phyloP scores from a whole-genome alignment of 2,329 filamentous ascomycete species.

The Paraconiothyrium sp. region DNA sequence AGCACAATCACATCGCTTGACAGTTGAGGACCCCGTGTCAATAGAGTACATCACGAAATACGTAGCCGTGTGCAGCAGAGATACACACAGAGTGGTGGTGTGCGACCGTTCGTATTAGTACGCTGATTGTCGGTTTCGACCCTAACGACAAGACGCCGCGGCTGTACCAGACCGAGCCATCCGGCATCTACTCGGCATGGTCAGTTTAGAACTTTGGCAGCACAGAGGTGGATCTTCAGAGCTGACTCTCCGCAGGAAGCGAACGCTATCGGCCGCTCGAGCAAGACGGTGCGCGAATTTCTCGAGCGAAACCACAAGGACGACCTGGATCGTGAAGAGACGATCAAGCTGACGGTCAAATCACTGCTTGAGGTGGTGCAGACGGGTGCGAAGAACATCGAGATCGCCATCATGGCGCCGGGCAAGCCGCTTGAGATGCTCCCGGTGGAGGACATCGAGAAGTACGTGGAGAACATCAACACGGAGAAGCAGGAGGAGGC shows the following conservation, averaged over 20 bases:
- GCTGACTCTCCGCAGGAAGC: constrained; percentile 74
- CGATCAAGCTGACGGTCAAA: constrained; percentile 97
- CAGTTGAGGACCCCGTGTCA: constrained; percentile 94
- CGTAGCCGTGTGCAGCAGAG: constrained; percentile 95
- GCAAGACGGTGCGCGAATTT: constrained; percentile 99
- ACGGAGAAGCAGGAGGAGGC: constrained; percentile 99
- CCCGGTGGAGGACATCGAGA: constrained; percentile 93
- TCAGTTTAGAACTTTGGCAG: constrained; percentile 58
- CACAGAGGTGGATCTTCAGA: background rate
- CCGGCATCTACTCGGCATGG: constrained; percentile 99
- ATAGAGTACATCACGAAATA: constrained; percentile 99
- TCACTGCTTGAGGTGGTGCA: constrained; percentile 97
- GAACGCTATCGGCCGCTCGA: constrained; percentile 96
- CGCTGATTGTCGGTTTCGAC: constrained; percentile 97
- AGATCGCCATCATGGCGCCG: constrained; percentile 97
- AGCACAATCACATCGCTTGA: constrained; percentile 95
- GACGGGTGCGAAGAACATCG: constrained; percentile 99
- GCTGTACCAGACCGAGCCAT: constrained; percentile 98
- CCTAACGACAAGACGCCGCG: constrained; percentile 87
- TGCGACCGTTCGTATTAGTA: constrained; percentile 98
- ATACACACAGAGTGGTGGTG: constrained; percentile 98
- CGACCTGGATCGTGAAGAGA: constrained; percentile 94
- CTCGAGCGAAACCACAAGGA: constrained; percentile 99
- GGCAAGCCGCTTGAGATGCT: constrained; percentile 93
- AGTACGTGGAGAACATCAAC: constrained; percentile 98